These are phyloP conservation scores for Pythium vanterpoolii DNA, from an alignment of 352 stramenopile species.

Conservation along the genomic window DNA sequence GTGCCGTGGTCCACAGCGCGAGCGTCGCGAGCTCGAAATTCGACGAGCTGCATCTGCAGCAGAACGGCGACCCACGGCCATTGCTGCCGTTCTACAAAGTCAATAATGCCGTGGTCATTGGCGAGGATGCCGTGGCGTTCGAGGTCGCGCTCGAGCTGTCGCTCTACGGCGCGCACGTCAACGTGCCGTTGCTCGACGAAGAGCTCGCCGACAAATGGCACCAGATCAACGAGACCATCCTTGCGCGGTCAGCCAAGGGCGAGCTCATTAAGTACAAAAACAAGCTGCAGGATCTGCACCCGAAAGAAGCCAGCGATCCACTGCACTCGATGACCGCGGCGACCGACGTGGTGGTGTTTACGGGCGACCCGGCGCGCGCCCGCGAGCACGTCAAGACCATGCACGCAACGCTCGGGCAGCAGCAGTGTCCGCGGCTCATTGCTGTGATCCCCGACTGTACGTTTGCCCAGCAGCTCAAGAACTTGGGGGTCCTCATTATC, in stretches of 20 bases:
- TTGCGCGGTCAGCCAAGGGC: slow-evolving; percentile 46
- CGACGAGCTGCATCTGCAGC: slow-evolving; percentile 14
- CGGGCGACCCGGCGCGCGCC: slow-evolving; percentile 39
- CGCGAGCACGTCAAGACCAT: slow-evolving; percentile 50
- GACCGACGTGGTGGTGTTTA: slow-evolving; percentile 64
- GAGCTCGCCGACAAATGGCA: slow-evolving; percentile 57
- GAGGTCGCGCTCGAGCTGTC: slow-evolving; percentile 60
- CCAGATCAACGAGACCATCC: slow-evolving; percentile 51
- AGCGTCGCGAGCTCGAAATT: slow-evolving; percentile 16
- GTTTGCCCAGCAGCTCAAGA: slow-evolving; percentile 36
- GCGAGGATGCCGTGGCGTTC: slow-evolving; percentile 59
- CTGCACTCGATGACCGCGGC: slow-evolving; percentile 35
- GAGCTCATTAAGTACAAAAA: slow-evolving; percentile 69
- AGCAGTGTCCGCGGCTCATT: slow-evolving; percentile 48
- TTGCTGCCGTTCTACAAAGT: slow-evolving; percentile 39
- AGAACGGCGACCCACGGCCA: slow-evolving; percentile 37
- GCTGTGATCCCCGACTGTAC: slow-evolving; percentile 42
- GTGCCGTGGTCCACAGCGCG: not conserved
- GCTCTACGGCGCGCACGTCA: slow-evolving; percentile 59
- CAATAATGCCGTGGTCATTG: slow-evolving; percentile 54
- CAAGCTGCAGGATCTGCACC: slow-evolving; percentile 36
- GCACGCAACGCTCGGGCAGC: slow-evolving; percentile 30
- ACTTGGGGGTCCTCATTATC: slow-evolving; percentile 52
- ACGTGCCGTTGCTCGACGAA: slow-evolving; percentile 55
- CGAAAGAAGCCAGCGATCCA: slow-evolving; percentile 18